Percentiles rank a stretch among this genome's conserved stretches.
Evolutionary conservation across 2,329 filamentous ascomycete species (phyloP).

Genomic region (Ascochyta koolunga): DNA sequence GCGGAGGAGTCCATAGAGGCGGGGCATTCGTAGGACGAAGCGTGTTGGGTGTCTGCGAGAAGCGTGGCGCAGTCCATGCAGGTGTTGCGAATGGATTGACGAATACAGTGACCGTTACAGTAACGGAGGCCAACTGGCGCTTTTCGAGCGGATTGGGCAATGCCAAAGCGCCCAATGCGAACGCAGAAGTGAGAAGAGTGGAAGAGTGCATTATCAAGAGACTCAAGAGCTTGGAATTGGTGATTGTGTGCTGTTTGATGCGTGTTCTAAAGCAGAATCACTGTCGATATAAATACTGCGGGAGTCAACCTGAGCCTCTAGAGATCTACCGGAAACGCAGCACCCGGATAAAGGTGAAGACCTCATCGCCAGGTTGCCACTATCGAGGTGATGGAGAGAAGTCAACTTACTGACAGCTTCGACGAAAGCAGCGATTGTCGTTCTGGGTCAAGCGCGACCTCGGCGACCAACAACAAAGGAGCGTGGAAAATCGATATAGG

Average conservation of each 20-base stretch:
- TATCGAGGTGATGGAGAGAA: slow-evolving; percentile 1
- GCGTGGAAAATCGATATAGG: neutral
- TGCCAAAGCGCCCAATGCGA: slow-evolving; percentile 36
- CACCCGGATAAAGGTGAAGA: slow-evolving; percentile 2
- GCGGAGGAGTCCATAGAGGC: slow-evolving; percentile 4
- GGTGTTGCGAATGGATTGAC: slow-evolving; percentile 15
- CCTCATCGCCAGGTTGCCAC: slow-evolving; percentile 3
- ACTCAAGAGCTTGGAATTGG: slow-evolving; percentile 10
- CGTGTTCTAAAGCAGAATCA: neutral
- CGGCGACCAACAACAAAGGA: slow-evolving; percentile 13
- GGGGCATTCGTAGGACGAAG: slow-evolving; percentile 1
- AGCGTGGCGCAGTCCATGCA: slow-evolving; percentile 13
- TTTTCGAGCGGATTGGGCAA: slow-evolving; percentile 29
- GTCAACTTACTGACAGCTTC: slow-evolving; percentile 11
- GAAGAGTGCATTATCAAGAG: slow-evolving; percentile 36
- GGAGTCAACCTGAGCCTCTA: neutral
- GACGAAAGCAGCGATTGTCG: slow-evolving; percentile 14
- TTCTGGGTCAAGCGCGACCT: slow-evolving; percentile 9
- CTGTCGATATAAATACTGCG: slow-evolving; percentile 14
- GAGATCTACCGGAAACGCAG: slow-evolving; percentile 14
- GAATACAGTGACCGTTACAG: slow-evolving; percentile 29
- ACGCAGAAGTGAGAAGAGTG: slow-evolving; percentile 30
- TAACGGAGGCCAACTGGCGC: slow-evolving; percentile 25
- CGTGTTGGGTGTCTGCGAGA: neutral
- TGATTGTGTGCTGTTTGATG: slow-evolving; percentile 2